Evolutionary conservation across 345 rosid species (phyloP).

Genomic region (Reutealis trisperma): DNA sequence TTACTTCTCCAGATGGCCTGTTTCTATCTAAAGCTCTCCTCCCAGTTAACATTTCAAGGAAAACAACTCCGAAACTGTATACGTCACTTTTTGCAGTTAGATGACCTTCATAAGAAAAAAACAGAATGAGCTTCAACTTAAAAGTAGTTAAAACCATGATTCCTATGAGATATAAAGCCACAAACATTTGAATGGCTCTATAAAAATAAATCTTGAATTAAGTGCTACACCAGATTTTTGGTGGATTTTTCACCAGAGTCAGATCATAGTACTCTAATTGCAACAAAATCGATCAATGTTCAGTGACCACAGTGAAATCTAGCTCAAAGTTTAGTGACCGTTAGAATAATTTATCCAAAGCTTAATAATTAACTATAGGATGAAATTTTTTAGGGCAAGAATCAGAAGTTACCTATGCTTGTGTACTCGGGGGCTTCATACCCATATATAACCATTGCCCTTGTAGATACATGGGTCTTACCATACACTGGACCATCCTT

Average conservation of each 20-base stretch:
- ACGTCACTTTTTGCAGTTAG: conserved; percentile 26
- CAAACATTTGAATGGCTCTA: too few species aligned
- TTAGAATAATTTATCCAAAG: too few species aligned
- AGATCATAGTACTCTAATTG: too few species aligned
- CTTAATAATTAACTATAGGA: too few species aligned
- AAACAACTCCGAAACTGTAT: conserved; percentile 33
- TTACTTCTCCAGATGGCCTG: conserved; percentile 22
- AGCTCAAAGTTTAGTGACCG: too few species aligned
- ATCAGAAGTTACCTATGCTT: conserved; percentile 18
- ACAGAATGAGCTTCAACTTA: background rate
- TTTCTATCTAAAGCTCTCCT: conserved; percentile 22
- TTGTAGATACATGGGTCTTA: conserved; percentile 29
- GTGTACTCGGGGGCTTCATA: conserved; percentile 32
- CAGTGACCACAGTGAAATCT: too few species aligned
- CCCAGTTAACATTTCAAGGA: conserved; percentile 31
- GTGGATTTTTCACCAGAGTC: too few species aligned
- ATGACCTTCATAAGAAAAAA: conserved; percentile 19
- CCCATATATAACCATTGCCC: conserved; percentile 26
- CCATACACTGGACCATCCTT: conserved; percentile 29
- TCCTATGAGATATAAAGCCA: background rate
- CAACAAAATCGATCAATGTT: too few species aligned
- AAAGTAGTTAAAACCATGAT: background rate
- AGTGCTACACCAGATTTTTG: too few species aligned
- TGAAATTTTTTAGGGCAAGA: too few species aligned
- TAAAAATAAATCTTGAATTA: too few species aligned